phyloP scores from a whole-genome alignment of 106 monocot species.

The Platanthera guangdongensis region DNA sequence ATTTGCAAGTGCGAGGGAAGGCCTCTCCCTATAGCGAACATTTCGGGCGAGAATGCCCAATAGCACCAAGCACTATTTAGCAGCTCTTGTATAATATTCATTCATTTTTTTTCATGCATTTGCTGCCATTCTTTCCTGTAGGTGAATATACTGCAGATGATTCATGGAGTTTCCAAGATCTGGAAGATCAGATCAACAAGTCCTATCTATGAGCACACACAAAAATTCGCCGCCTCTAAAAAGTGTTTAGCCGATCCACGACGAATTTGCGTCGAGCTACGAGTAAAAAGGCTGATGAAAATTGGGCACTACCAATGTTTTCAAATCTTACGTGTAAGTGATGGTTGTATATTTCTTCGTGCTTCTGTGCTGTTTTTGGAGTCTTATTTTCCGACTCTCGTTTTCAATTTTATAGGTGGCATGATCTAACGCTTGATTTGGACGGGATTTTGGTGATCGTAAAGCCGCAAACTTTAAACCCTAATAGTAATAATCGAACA shows the following conservation, averaged over 20 bases:
- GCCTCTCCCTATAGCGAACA: too few relatives aligned
- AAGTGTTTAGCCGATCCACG: background rate
- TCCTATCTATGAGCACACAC: constrained; percentile 38
- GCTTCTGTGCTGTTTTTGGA: too few relatives aligned
- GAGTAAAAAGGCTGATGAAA: background rate
- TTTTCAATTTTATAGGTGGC: too few relatives aligned
- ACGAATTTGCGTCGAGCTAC: background rate
- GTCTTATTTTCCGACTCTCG: too few relatives aligned
- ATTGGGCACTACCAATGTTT: background rate
- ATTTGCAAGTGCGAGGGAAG: background rate
- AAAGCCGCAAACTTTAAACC: too few relatives aligned
- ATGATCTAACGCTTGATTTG: too few relatives aligned
- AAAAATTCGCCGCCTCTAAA: background rate
- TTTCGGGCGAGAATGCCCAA: background rate
- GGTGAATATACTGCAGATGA: constrained; percentile 86
- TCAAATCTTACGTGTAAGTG: background rate
- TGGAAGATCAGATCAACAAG: constrained; percentile 70
- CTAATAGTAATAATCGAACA: too few relatives aligned
- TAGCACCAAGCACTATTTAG: background rate
- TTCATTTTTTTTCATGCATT: background rate
- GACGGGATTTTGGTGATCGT: too few relatives aligned
- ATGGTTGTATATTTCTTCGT: background rate
- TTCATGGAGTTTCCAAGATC: constrained; percentile 79
- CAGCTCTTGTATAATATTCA: background rate
- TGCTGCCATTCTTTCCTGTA: constrained; percentile 14